A percentile compares a stretch with the other conserved stretches of the same genome.
phyloP scores from a whole-genome alignment of 441 rosid species.

The Rhodomyrtus psidioides region DNA sequence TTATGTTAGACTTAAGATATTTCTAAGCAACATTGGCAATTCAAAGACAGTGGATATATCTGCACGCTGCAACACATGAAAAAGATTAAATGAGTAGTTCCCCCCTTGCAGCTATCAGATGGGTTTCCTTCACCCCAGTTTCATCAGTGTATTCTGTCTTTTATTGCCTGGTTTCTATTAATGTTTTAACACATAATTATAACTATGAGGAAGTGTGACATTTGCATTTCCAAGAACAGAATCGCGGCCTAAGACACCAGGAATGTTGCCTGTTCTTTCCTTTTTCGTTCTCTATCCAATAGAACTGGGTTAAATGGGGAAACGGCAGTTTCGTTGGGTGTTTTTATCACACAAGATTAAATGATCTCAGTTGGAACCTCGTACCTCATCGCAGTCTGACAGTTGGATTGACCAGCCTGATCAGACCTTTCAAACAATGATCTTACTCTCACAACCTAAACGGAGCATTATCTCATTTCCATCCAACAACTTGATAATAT shows the following conservation, averaged over 20 bases:
- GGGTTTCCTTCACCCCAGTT: not conserved
- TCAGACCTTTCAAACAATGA: not conserved
- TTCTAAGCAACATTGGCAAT: not conserved
- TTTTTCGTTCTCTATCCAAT: not conserved
- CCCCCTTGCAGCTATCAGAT: not conserved
- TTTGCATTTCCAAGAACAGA: not conserved
- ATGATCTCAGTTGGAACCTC: not conserved
- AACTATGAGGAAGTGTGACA: not conserved
- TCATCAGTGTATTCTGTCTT: not conserved
- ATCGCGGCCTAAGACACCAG: not conserved
- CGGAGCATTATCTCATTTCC: not conserved
- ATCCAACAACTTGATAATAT: not conserved
- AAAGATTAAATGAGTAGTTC: not conserved
- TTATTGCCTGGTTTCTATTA: not conserved
- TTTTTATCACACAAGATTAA: not conserved
- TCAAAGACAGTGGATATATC: not conserved
- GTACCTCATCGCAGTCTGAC: not conserved
- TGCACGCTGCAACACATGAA: not conserved
- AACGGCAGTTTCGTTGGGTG: not conserved
- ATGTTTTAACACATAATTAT: not conserved
- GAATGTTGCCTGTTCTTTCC: not conserved
- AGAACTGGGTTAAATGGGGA: not conserved
- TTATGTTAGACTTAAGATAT: not conserved
- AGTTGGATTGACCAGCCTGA: not conserved
- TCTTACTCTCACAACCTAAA: not conserved